These are phyloP conservation scores for Penicillium cinerascens DNA, from an alignment of 495 filamentous ascomycete species.

Conservation along the genomic window DNA sequence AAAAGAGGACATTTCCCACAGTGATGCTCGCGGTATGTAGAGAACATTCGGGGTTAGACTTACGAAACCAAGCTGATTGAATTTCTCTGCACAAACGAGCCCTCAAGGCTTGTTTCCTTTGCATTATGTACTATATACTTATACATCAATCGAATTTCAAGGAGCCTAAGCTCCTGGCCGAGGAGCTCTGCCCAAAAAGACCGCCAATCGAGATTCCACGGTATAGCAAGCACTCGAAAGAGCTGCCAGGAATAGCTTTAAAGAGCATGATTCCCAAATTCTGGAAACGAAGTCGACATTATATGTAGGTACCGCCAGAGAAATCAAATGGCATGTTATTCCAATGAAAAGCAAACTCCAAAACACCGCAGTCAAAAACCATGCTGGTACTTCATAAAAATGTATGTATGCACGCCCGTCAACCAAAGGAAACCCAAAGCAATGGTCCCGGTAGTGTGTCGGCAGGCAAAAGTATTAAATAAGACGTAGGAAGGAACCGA, in stretches of 20 bases:
- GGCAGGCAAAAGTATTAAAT: not conserved
- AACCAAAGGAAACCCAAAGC: not conserved
- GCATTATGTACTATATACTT: not conserved
- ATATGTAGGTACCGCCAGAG: not conserved
- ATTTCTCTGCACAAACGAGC: not conserved
- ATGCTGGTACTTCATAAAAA: constrained; percentile 2
- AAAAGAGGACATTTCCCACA: too few relatives aligned
- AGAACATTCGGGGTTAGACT: too few relatives aligned
- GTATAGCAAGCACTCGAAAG: not conserved
- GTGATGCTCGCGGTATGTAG: too few relatives aligned
- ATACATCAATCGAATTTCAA: not conserved
- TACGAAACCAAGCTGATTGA: not conserved
- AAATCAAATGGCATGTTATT: not conserved
- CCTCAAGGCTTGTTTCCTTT: not conserved
- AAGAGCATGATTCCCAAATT: not conserved
- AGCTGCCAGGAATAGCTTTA: not conserved
- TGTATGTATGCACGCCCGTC: not conserved
- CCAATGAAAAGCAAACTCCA: not conserved
- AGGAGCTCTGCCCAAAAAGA: not conserved
- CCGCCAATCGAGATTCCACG: not conserved
- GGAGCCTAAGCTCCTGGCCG: not conserved
- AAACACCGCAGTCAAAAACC: constrained; percentile 9
- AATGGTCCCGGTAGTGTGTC: not conserved
- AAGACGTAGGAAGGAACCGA: not conserved
- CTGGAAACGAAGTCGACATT: not conserved